These are phyloP conservation scores for Candida andamanensis DNA, from an alignment of 805 yeast genomes.

Conservation along the genomic window DNA sequence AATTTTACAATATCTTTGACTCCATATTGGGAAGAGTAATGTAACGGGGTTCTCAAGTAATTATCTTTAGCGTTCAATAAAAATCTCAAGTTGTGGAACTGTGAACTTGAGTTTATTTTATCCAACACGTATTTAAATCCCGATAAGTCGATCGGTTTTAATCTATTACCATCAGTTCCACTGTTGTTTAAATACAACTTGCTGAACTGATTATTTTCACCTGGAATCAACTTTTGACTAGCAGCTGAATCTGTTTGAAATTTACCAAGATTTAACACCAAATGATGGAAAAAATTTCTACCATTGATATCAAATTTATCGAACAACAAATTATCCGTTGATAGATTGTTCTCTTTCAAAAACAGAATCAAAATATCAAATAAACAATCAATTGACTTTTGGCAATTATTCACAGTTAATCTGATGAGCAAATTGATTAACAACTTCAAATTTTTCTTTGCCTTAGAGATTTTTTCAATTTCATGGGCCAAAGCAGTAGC, in stretches of 20 bases:
- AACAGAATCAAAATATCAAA: constrained; percentile 44
- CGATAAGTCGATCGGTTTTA: constrained; percentile 21
- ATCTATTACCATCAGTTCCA: constrained; percentile 22
- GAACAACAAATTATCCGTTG: constrained; percentile 18
- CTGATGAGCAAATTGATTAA: constrained; percentile 60
- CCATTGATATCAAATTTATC: constrained; percentile 74
- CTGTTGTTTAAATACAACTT: constrained; percentile 22
- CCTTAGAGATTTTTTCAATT: constrained; percentile 29
- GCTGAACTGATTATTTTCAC: constrained; percentile 23
- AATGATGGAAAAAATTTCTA: constrained; percentile 81
- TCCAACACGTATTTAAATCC: constrained; percentile 59
- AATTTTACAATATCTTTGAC: constrained; percentile 56
- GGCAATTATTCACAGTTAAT: constrained; percentile 53
- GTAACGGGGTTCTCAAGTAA: constrained; percentile 79
- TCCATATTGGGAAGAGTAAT: constrained; percentile 87
- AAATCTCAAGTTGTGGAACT: constrained; percentile 11
- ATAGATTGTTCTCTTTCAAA: constrained; percentile 24
- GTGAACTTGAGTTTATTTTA: constrained; percentile 26
- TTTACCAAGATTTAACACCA: constrained; percentile 73
- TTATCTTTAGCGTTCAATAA: constrained; percentile 62
- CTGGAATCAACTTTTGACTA: constrained; percentile 22
- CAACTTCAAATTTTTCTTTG: constrained; percentile 43
- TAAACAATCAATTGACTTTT: constrained; percentile 52
- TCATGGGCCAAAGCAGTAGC: constrained; percentile 38
- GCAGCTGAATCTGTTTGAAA: constrained; percentile 26